Percentiles rank a stretch among this genome's conserved stretches.
phyloP scores from a whole-genome alignment of 805 yeast genomes.

The Isabelozyma gotoi region DNA sequence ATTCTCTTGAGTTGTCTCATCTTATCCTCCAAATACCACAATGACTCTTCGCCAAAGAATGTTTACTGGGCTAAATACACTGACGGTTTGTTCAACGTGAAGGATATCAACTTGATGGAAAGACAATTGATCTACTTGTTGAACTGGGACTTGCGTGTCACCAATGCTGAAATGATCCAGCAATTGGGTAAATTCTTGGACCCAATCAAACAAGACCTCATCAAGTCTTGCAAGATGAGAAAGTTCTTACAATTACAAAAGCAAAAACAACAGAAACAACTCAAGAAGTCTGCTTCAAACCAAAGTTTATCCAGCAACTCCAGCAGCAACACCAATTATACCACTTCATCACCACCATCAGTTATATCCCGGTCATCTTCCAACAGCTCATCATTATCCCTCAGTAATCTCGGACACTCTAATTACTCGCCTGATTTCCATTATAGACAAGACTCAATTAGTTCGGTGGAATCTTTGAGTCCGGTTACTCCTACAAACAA shows the following conservation, averaged over 20 bases:
- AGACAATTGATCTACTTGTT: constrained; percentile 67
- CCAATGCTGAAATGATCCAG: constrained; percentile 41
- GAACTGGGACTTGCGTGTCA: constrained; percentile 65
- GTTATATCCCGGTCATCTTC: constrained; percentile 16
- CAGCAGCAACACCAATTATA: background rate
- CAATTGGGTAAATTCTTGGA: constrained; percentile 47
- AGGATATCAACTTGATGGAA: constrained; percentile 79
- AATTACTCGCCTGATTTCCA: constrained; percentile 5
- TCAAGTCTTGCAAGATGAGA: constrained; percentile 33
- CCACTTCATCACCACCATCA: constrained; percentile 3
- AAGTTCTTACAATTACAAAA: constrained; percentile 26
- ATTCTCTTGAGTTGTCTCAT: constrained; percentile 74
- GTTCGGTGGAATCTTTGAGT: constrained; percentile 3
- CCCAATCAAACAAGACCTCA: constrained; percentile 47
- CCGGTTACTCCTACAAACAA: background rate
- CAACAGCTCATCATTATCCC: constrained; percentile 12
- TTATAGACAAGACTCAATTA: constrained; percentile 2
- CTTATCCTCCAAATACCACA: constrained; percentile 70
- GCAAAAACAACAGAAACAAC: constrained; percentile 10
- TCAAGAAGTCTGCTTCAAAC: constrained; percentile 5
- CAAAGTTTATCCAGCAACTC: constrained; percentile 1
- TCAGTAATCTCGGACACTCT: constrained; percentile 8
- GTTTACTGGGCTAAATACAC: constrained; percentile 79
- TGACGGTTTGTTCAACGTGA: constrained; percentile 64
- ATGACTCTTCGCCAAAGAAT: constrained; percentile 77